Evolutionary conservation across 75 land plant species (phyloP).

Genomic region (Pseudotsuga menziesii): DNA sequence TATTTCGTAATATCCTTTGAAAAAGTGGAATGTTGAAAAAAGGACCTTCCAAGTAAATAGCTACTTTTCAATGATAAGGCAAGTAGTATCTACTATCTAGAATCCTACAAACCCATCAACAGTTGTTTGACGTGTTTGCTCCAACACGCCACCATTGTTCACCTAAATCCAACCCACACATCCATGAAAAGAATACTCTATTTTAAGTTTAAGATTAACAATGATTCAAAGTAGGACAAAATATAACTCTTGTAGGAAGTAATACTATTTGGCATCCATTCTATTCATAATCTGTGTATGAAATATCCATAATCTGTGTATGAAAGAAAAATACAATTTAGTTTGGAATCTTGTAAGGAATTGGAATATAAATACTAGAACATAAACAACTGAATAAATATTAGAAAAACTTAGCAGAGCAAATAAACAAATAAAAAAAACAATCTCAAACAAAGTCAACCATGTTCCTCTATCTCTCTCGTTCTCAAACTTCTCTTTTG

Average conservation of each 20-base stretch:
- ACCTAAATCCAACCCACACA: conserved; percentile 40
- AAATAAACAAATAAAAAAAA: not conserved
- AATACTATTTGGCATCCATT: too few species aligned
- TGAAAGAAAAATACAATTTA: not conserved
- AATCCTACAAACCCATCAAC: conserved; percentile 62
- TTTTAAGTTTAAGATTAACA: not conserved
- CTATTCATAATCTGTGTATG: too few species aligned
- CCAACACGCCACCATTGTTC: conserved; percentile 91
- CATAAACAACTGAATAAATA: not conserved
- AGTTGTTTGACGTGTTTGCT: conserved; percentile 50
- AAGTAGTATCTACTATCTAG: not conserved
- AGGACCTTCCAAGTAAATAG: not conserved
- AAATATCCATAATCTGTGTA: too few species aligned
- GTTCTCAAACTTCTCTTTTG: too few species aligned
- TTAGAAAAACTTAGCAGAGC: not conserved
- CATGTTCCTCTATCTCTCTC: too few species aligned
- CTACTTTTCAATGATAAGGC: not conserved
- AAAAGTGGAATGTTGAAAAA: not conserved
- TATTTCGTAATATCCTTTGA: not conserved
- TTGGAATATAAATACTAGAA: not conserved
- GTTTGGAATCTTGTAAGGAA: conserved; percentile 1
- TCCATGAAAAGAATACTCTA: not conserved
- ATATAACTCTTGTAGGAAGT: too few species aligned
- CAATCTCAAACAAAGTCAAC: not conserved
- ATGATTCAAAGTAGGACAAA: too few species aligned